phyloP scores from a whole-genome alignment of 2,329 filamentous ascomycete species.

The Claviceps maximensis region DNA sequence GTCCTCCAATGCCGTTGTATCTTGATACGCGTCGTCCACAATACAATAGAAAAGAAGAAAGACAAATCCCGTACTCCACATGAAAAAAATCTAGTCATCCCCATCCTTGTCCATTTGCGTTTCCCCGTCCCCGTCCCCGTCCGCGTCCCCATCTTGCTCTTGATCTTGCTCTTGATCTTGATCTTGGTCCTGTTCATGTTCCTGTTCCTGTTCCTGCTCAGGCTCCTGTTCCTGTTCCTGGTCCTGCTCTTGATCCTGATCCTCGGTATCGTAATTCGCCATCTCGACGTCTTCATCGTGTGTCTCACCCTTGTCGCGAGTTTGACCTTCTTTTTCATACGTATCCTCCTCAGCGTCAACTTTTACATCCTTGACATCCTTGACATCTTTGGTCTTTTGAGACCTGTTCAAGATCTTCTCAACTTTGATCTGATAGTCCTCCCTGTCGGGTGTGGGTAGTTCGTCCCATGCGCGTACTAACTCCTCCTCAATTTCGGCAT shows the following conservation, averaged over 20 bases:
- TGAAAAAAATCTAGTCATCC: conserved; percentile 6
- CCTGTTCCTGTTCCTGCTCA: background rate
- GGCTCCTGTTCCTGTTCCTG: conserved; percentile 11
- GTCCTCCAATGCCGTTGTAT: background rate
- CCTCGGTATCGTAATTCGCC: conserved; percentile 32
- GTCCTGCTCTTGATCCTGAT: conserved; percentile 14
- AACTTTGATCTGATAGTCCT: conserved; percentile 30
- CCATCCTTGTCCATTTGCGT: no score
- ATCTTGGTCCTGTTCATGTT: background rate
- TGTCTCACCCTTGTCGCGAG: conserved; percentile 17
- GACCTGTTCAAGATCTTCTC: conserved; percentile 15
- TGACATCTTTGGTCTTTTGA: conserved; percentile 16
- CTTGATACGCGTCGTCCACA: background rate
- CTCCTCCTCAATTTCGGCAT: conserved; percentile 37
- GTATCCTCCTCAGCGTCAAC: conserved; percentile 7
- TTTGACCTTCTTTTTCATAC: conserved; percentile 10
- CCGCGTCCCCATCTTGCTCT: background rate
- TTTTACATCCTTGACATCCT: conserved; percentile 8
- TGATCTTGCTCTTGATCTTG: background rate
- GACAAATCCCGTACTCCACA: background rate
- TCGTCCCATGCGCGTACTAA: conserved; percentile 42
- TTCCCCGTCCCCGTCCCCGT: background rate
- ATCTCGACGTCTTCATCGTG: conserved; percentile 38
- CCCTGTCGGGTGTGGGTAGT: conserved; percentile 34
- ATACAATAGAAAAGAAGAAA: background rate